Percentiles rank a stretch among this genome's conserved stretches.
These are phyloP conservation scores for Auxenochlorella protothecoides DNA, from an alignment of 139 green algal species.

Conservation along the genomic window DNA sequence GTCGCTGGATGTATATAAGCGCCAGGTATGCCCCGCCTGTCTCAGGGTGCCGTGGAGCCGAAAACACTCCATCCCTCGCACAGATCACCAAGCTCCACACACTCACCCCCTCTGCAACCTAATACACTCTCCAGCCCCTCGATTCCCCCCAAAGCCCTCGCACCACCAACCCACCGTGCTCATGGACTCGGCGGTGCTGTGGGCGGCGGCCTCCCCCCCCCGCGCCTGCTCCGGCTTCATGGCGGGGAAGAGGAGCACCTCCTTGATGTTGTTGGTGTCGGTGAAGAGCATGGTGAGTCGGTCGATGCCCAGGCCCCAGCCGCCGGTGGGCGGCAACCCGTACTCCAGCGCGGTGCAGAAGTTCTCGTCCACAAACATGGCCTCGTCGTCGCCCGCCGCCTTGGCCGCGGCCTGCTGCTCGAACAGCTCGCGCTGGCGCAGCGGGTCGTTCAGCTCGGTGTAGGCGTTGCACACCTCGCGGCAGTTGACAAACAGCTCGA, in stretches of 20 bases:
- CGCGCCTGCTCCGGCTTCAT: constrained; percentile 86
- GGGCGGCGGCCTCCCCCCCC: neutral
- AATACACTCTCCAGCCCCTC: too few species aligned
- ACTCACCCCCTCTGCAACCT: too few species aligned
- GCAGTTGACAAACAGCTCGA: constrained; percentile 99
- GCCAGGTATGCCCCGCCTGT: too few species aligned
- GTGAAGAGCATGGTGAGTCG: constrained; percentile 96
- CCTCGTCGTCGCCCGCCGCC: constrained; percentile 88
- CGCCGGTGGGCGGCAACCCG: constrained; percentile 92
- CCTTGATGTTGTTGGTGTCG: constrained; percentile 96
- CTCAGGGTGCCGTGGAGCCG: too few species aligned
- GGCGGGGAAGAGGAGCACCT: constrained; percentile 92
- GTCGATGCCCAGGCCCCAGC: constrained; percentile 97
- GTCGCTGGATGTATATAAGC: too few species aligned
- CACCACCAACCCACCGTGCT: too few species aligned
- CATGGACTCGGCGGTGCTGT: neutral
- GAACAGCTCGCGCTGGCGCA: constrained; percentile 92
- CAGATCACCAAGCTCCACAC: too few species aligned
- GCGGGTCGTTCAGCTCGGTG: constrained; percentile 99
- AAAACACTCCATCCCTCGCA: too few species aligned
- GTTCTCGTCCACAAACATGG: constrained; percentile 93
- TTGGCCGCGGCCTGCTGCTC: constrained; percentile 70
- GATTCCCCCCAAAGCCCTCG: neutral
- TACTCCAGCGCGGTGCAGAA: constrained; percentile 97
- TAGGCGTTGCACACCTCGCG: constrained; percentile 97